Evolutionary conservation across 2,329 filamentous ascomycete species (phyloP), one percentile per base, ranked within the genome.

Genomic region (Fusarium beomiforme): DNA sequence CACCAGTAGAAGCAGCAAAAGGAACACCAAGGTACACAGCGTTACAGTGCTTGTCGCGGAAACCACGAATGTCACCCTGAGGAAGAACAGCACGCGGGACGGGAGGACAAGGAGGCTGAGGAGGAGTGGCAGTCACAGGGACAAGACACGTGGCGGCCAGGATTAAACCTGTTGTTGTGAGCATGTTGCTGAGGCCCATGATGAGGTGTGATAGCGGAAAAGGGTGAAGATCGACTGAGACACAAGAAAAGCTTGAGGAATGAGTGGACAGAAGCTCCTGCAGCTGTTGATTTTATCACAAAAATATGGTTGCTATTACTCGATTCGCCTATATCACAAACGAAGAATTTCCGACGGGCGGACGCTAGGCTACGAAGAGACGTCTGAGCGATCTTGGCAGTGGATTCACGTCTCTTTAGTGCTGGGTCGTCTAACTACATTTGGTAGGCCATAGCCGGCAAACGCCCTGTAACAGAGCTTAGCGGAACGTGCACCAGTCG

Each of bases 11-110:
- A 11, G 78, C 78, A 23, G 81, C 81, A 60, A 78, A 83, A 2
- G 81, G 81, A 12, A 83, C 75, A 11, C 82, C 82, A 12, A 83
- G 74, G 58, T 76, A 83, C 8, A 83, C 80, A 1, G 77, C 75
- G 69, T 77, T 79, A 29, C 70, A 69, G 42, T 72, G 77, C 42
- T 72, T 75, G 55, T 83, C 82, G 10, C 73, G 77, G 71, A 80
- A 82, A 23, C 79, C 83, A 42, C 79, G 71, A 39, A 83, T 71
- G 3, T 66, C 72, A 21, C 78, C 80, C 56, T 81, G 79, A 9
- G 75, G 66, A 17, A 77, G 69, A 34, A 63, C 47, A 36, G 61
- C 68, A 12, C 37, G 63, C 16, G 74, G 74, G 8, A 57, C 33
- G 2, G 56, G 61, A 6, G 39, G 23, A 6, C 63, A 66, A n/a